Evolutionary conservation across 202 grass and related monocot genomes (phyloP).

Genomic region (Hordeum pubiflorum): DNA sequence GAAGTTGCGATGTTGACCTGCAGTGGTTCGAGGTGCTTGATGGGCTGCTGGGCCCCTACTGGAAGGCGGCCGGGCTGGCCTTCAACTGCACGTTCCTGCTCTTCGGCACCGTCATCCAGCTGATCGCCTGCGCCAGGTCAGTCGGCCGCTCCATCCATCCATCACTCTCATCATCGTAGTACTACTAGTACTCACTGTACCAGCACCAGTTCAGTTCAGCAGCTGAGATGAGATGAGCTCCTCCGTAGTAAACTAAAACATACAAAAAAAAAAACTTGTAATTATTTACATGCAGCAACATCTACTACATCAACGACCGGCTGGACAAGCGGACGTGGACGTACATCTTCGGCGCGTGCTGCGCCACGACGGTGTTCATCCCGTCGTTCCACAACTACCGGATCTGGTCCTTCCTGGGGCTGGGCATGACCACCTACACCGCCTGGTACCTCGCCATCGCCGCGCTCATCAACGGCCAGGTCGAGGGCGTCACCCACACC

Average conservation of each 20-base stretch:
- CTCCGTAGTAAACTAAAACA: too few species aligned
- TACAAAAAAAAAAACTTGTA: too few species aligned
- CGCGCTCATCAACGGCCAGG: slow-evolving; percentile 79
- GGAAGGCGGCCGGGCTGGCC: slow-evolving; percentile 83
- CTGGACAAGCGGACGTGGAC: slow-evolving; percentile 99
- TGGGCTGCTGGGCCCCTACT: slow-evolving; percentile 92
- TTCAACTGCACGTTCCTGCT: slow-evolving; percentile 99
- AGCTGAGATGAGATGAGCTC: not conserved
- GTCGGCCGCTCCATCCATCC: not conserved
- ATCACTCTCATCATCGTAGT: not conserved
- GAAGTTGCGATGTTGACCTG: slow-evolving; percentile 14
- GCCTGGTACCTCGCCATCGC: slow-evolving; percentile 96
- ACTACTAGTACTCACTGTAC: too few species aligned
- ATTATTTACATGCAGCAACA: slow-evolving; percentile 51
- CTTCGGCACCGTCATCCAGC: slow-evolving; percentile 93
- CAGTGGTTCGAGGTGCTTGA: slow-evolving; percentile 99
- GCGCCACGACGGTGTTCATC: slow-evolving; percentile 96
- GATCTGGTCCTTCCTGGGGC: slow-evolving; percentile 97
- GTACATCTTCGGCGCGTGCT: slow-evolving; percentile 98
- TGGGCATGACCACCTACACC: slow-evolving; percentile 98
- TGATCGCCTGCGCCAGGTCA: slow-evolving; percentile 94
- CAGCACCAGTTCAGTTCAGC: too few species aligned
- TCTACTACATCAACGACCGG: slow-evolving; percentile 99
- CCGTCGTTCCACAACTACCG: slow-evolving; percentile 99
- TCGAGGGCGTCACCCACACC: slow-evolving; percentile 51